phyloP scores from a whole-genome alignment of 345 rosid genomes.

The Eucalyptus erythrocorys region DNA sequence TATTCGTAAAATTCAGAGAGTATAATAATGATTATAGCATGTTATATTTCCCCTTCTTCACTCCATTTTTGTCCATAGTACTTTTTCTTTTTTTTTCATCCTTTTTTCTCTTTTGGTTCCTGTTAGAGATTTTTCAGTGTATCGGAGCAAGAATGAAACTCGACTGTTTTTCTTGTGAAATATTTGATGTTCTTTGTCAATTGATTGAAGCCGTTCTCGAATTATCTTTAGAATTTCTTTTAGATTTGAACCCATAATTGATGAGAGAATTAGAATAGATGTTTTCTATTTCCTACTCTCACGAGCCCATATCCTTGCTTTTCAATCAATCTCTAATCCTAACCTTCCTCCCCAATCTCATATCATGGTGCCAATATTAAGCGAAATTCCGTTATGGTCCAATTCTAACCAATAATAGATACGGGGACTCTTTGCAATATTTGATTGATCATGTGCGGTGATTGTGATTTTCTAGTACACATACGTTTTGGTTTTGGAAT shows the following conservation, averaged over 20 bases:
- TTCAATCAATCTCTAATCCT: no score
- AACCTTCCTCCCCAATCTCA: accelerated
- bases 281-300: no score
- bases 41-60: background rate
- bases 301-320: accelerated
- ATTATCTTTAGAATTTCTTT: no score
- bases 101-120: background rate
- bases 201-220: background rate
- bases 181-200: background rate
- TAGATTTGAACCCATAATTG: accelerated
- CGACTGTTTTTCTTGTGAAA: accelerated
- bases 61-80: background rate
- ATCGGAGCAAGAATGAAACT: background rate
- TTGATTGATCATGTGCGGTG: background rate
- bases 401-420: accelerated
- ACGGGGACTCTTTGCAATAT: accelerated
- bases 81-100: background rate
- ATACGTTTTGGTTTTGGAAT: accelerated
- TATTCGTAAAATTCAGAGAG: background rate
- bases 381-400: no score
- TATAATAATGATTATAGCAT: background rate
- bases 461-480: background rate
- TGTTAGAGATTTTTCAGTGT: background rate
- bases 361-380: no score
- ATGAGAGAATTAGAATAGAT: accelerated